These are phyloP conservation scores for Spatholobus suberectus DNA, from an alignment of 306 rosid genomes.

Conservation along the genomic window DNA sequence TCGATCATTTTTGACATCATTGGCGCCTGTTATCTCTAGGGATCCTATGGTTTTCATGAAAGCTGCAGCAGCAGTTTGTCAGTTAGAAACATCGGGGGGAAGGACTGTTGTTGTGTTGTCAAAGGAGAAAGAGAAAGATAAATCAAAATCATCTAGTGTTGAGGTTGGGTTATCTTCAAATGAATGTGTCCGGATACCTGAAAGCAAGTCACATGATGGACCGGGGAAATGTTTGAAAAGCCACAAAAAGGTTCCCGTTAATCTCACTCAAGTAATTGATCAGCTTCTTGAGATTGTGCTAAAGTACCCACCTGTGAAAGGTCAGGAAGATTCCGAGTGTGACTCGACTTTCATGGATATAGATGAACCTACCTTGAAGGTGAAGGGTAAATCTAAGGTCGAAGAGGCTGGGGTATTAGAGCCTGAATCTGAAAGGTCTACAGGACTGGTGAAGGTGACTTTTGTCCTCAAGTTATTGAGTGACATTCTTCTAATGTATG, in stretches of 20 bases:
- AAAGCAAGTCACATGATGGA: conserved; percentile 82
- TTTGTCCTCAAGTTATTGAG: conserved; percentile 94
- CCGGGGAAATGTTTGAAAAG: conserved; percentile 78
- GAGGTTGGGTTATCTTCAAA: conserved; percentile 77
- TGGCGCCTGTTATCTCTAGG: conserved; percentile 95
- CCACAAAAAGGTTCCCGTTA: conserved; percentile 91
- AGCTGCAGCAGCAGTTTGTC: conserved; percentile 91
- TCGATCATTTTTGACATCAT: conserved; percentile 78
- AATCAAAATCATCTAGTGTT: conserved; percentile 63
- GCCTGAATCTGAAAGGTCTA: conserved; percentile 84
- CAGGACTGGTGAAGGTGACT: conserved; percentile 92
- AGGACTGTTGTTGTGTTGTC: conserved; percentile 80
- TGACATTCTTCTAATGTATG: conserved; percentile 94
- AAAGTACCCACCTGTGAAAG: conserved; percentile 68
- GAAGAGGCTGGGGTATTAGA: conserved; percentile 64
- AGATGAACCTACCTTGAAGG: conserved; percentile 89
- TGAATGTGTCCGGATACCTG: conserved; percentile 81
- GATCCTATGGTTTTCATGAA: conserved; percentile 96
- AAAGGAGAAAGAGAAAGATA: conserved; percentile 95
- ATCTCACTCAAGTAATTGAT: conserved; percentile 93
- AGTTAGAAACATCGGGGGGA: conserved; percentile 92
- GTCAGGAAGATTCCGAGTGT: conserved; percentile 59
- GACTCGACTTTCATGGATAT: conserved; percentile 78
- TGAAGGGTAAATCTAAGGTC: conserved; percentile 95
- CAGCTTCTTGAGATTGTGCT: conserved; percentile 96